A percentile compares a stretch with the other conserved stretches of the same genome.
Conservation (phyloP, 2,329 filamentous ascomycete genomes). For the Cladosporium sp. region DNA sequence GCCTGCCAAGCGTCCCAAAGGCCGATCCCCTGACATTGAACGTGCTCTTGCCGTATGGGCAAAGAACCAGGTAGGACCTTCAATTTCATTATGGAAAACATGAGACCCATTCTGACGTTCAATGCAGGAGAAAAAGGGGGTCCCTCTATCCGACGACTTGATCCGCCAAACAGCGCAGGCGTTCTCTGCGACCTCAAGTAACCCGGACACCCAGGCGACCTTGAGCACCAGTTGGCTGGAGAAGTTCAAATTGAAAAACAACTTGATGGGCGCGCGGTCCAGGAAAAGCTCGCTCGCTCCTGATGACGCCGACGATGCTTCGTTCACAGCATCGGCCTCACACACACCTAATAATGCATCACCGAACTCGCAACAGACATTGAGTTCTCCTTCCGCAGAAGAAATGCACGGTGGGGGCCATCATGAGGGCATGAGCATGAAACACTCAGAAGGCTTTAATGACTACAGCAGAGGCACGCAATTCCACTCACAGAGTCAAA, state of each 20-base stretch:
- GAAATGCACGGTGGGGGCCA: conserved; percentile 60
- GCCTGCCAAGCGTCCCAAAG: conserved; percentile 76
- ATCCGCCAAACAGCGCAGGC: conserved; percentile 80
- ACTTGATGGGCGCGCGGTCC: conserved; percentile 51
- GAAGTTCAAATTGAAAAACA: conserved; percentile 92
- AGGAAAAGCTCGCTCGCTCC: conserved; percentile 52
- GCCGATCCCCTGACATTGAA: conserved; percentile 87
- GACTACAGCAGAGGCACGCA: conserved; percentile 58
- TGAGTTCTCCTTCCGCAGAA: conserved; percentile 64
- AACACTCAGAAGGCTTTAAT: conserved; percentile 54
- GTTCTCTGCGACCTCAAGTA: conserved; percentile 63
- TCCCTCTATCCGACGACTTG: conserved; percentile 70
- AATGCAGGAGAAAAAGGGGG: conserved; percentile 72
- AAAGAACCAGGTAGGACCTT: conserved; percentile 51
- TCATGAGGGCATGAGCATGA: conserved; percentile 63
- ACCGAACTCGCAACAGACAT: conserved; percentile 65
- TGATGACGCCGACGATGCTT: conserved; percentile 66
- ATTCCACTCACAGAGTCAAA: conserved; percentile 61
- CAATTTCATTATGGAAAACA: no score
- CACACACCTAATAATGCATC: conserved; percentile 66
- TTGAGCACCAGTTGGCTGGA: conserved; percentile 80
- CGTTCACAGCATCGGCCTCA: conserved; percentile 52
- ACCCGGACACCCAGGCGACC: conserved; percentile 67
- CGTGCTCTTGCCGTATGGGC: conserved; percentile 85
- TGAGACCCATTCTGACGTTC: no score